phyloP scores from a whole-genome alignment of 2,329 filamentous ascomycete species.

The Curvularia eragrostidis region DNA sequence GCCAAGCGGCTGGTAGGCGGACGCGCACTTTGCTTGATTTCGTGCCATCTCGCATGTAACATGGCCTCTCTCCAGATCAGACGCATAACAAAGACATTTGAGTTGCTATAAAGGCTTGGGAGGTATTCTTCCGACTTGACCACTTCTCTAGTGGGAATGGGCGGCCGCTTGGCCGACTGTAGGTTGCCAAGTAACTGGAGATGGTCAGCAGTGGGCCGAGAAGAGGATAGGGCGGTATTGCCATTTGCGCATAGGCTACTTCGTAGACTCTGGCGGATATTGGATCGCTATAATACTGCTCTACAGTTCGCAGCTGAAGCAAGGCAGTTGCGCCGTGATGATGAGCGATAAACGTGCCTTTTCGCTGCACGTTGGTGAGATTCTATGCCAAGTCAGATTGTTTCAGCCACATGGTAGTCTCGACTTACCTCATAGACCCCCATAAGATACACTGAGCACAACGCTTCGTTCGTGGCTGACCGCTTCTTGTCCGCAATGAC shows the following conservation, averaged over 20 bases:
- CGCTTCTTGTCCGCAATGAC: slow-evolving; percentile 32
- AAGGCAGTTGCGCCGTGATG: slow-evolving; percentile 40
- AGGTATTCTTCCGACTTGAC: slow-evolving; percentile 19
- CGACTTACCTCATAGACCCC: slow-evolving; percentile 38
- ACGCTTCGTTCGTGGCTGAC: slow-evolving; percentile 29
- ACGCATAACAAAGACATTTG: slow-evolving; percentile 31
- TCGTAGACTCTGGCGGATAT: slow-evolving; percentile 39
- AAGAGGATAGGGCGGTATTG: slow-evolving; percentile 11
- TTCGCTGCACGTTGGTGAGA: slow-evolving; percentile 27
- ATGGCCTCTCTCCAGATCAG: slow-evolving; percentile 34
- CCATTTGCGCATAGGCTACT: slow-evolving; percentile 37
- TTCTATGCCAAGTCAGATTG: slow-evolving; percentile 23
- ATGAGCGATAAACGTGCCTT: slow-evolving; percentile 35
- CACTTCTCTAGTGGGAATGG: slow-evolving; percentile 30
- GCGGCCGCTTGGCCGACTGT: slow-evolving; percentile 33
- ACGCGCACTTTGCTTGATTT: slow-evolving; percentile 27
- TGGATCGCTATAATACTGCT: slow-evolving; percentile 34
- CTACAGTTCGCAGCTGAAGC: slow-evolving; percentile 33
- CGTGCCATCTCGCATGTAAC: slow-evolving; percentile 39
- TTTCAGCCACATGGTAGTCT: neutral
- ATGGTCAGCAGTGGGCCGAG: slow-evolving; percentile 17
- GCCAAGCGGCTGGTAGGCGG: slow-evolving; percentile 28
- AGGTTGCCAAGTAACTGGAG: slow-evolving; percentile 37
- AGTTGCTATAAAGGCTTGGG: slow-evolving; percentile 30
- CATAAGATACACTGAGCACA: slow-evolving; percentile 40